These are phyloP conservation scores for Hydrangea macrophylla DNA, from an alignment of 148 eudicot genomes.

Conservation along the genomic window DNA sequence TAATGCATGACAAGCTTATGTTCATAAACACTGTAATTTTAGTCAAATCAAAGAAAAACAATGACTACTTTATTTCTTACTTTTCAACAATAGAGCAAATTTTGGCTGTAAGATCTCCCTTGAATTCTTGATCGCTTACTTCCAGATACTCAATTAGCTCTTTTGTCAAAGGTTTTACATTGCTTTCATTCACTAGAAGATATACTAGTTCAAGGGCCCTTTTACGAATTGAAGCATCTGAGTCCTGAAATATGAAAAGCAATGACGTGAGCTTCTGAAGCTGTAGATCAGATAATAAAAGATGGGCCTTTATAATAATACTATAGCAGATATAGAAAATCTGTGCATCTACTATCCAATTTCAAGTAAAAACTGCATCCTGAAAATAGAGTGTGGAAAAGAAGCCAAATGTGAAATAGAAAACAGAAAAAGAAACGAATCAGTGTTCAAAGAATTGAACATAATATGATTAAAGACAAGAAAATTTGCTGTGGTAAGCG, in stretches of 20 bases:
- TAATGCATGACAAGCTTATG: not conserved
- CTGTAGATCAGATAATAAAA: not conserved
- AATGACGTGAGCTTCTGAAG: constrained; percentile 8
- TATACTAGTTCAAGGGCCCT: constrained; percentile 95
- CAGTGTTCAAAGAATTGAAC: not conserved
- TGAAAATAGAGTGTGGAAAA: not conserved
- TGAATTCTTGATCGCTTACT: constrained; percentile 82
- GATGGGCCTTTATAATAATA: not conserved
- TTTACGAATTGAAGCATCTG: constrained; percentile 96
- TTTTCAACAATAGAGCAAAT: constrained; percentile 96
- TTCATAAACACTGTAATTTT: not conserved
- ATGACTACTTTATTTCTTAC: constrained; percentile 46
- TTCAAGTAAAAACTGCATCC: not conserved
- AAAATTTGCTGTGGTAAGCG: not conserved
- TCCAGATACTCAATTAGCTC: constrained; percentile 88
- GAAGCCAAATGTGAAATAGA: not conserved
- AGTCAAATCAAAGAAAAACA: not conserved
- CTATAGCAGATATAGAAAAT: not conserved
- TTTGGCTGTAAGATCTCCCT: constrained; percentile 89
- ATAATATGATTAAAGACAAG: not conserved
- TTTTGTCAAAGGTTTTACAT: constrained; percentile 82
- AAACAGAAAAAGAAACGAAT: not conserved
- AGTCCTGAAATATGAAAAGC: constrained; percentile 58
- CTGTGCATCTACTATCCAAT: not conserved
- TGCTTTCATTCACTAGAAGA: constrained; percentile 90